Conservation (phyloP, 805 yeast genomes). For the Brettanomyces sp. region DNA sequence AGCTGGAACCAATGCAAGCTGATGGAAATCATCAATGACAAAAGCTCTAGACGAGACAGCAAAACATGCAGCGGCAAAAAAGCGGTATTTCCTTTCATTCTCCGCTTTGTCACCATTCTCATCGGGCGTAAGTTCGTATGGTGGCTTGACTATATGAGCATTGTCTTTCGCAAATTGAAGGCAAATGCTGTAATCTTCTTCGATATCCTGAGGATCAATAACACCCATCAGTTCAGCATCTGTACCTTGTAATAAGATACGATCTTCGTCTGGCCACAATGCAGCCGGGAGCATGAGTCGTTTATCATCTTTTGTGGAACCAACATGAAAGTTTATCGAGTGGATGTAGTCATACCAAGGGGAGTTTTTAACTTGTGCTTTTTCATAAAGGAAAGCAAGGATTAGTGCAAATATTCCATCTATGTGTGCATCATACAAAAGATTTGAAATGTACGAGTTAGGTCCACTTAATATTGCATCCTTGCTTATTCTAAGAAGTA, state of each 20-base stretch:
- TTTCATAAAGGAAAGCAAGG: constrained; percentile 65
- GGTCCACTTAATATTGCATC: constrained; percentile 45
- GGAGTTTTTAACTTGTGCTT: constrained; percentile 44
- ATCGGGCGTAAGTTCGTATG: constrained; percentile 24
- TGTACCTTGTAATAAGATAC: constrained; percentile 44
- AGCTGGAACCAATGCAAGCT: constrained; percentile 75
- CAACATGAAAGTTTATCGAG: constrained; percentile 30
- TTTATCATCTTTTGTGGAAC: constrained; percentile 16
- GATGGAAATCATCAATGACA: constrained; percentile 67
- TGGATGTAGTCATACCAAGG: constrained; percentile 72
- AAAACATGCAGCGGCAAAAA: constrained; percentile 49
- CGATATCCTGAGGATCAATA: constrained; percentile 37
- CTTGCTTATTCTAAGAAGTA: constrained; percentile 56
- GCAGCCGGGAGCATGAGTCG: constrained; percentile 46
- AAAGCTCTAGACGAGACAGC: constrained; percentile 74
- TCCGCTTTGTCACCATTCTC: constrained; percentile 11
- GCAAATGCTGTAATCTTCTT: constrained; percentile 30
- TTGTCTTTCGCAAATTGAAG: constrained; percentile 31
- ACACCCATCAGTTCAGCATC: constrained; percentile 55
- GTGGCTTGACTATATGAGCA: constrained; percentile 24
- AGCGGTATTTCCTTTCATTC: constrained; percentile 24
- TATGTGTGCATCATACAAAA: constrained; percentile 50
- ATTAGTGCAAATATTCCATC: constrained; percentile 62
- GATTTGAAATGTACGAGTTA: constrained; percentile 55
- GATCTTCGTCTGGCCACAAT: constrained; percentile 50